These are phyloP conservation scores for Ogataea thermomethanolica DNA, from an alignment of 805 yeast species.

Conservation along the genomic window DNA sequence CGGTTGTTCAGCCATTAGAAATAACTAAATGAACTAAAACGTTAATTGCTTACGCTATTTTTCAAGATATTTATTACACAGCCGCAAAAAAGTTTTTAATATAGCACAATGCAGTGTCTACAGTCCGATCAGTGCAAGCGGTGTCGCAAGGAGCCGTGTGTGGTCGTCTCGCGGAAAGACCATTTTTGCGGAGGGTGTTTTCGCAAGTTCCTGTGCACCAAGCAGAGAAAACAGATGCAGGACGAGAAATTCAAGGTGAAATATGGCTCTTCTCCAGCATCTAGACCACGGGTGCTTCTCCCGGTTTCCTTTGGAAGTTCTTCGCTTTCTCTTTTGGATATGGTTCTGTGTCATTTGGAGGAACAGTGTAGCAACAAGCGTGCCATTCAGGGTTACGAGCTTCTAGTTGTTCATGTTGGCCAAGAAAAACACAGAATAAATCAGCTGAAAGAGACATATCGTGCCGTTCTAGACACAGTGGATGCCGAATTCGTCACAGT, in stretches of 20 bases:
- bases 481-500: slow-evolving; percentile 40
- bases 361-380: slow-evolving; percentile 58
- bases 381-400: slow-evolving; percentile 64
- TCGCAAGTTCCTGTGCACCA: slow-evolving; percentile 65
- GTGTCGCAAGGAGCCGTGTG: slow-evolving; percentile 44
- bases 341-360: slow-evolving; percentile 53
- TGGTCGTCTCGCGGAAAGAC: slow-evolving; percentile 57
- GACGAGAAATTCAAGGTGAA: slow-evolving; percentile 71
- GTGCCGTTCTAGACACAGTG: slow-evolving; percentile 21
- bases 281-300: slow-evolving; percentile 46
- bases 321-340: slow-evolving; percentile 66
- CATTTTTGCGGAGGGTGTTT: slow-evolving; percentile 67
- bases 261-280: slow-evolving; percentile 39
- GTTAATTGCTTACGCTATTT: too few relatives aligned
- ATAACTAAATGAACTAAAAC: neutral
- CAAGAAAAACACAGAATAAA: slow-evolving; percentile 24
- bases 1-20: slow-evolving; percentile 1
- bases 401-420: slow-evolving; percentile 50
- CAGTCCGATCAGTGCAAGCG: slow-evolving; percentile 39
- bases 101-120: slow-evolving; percentile 5
- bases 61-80: slow-evolving; percentile 1
- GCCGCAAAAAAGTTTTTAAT: slow-evolving; percentile 6
- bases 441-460: neutral
- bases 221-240: slow-evolving; percentile 76
- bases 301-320: slow-evolving; percentile 66